phyloP scores from a whole-genome alignment of 139 green algal species.

The Chlamydomonas schloesseri region DNA sequence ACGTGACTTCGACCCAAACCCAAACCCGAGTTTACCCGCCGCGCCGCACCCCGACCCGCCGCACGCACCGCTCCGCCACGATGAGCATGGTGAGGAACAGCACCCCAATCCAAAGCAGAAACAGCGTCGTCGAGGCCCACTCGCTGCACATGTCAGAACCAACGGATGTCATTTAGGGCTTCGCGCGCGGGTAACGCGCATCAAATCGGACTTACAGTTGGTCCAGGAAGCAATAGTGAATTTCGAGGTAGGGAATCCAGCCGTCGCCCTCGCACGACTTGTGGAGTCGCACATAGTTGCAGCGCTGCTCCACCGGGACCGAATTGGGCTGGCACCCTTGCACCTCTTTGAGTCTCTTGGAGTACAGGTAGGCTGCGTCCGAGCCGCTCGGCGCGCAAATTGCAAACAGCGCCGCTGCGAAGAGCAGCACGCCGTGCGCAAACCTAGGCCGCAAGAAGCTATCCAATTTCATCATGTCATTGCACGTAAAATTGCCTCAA shows the following conservation, averaged over 20 bases:
- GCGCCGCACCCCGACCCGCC: conserved; percentile 17
- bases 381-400: too few relatives aligned
- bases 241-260: conserved; percentile 44
- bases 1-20: background rate
- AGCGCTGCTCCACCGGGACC: conserved; percentile 42
- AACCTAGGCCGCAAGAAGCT: too few relatives aligned
- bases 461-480: too few relatives aligned
- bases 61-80: conserved; percentile 56
- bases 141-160: conserved; percentile 48
- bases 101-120: conserved; percentile 48
- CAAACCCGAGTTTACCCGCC: background rate
- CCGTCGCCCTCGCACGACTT: conserved; percentile 31
- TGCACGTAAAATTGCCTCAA: too few relatives aligned
- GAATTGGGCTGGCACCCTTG: conserved; percentile 9
- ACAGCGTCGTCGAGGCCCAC: conserved; percentile 38
- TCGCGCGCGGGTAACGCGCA: too few relatives aligned
- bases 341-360: background rate
- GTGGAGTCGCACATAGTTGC: conserved; percentile 47
- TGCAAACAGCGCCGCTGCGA: too few relatives aligned
- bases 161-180: background rate
- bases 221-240: conserved; percentile 54
- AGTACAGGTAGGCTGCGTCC: too few relatives aligned
- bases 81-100: conserved; percentile 65
- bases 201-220: background rate
- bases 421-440: too few relatives aligned